Evolutionary conservation across 352 stramenopile genomes (phyloP), one percentile per base, ranked within the genome.

Genomic region (Phytopythium montanum): DNA sequence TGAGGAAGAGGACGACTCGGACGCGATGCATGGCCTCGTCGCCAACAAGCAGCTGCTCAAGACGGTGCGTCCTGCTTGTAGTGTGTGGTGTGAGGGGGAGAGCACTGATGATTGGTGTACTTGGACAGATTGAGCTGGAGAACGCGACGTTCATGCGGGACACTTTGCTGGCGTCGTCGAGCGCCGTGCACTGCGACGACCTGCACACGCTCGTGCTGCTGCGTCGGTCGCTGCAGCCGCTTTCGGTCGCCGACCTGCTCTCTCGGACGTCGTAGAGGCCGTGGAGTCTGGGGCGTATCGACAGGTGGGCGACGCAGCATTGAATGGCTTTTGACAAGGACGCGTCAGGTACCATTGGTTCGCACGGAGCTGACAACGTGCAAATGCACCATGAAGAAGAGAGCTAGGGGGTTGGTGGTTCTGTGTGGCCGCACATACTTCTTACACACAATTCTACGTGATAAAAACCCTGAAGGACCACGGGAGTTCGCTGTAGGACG

Each of bases 401-500:
- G 31, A 7, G 8, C 31, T 13, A 36, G 31, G 31, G 31, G 5
- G 31, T 36, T 36, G 39, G n/a, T n/a, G n/a, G n/a, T n/a, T 31
- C 64, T 91, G 81, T 89, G 44, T 88, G 81, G 81, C 70, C 81
- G 38, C 81, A 88, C 81, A 91, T 92, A 92, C 81, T 92, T 92
- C 70, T 89, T 80, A 85, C 68, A 85, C 81, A 79, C 81, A 92
- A 92, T 87, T 70, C 75, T 92, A 89, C 54, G 81, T 84, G 81
- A 87, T 87, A 89, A 91, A 91, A 91, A 91, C 81, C 81, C 81
- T 91, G 81, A 72, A 89, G 81, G 81, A 91, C 81, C 81, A 87
- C 54, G 39, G n/a, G 39, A 41, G 12, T 33, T 88, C 54, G 61
- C 38, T 91, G 23, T 91, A 53, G 79, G 81, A 91, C 75, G 76